Evolutionary conservation across 176 grass and related monocot species (phyloP).

Genomic region (Melocanna baccifera): DNA sequence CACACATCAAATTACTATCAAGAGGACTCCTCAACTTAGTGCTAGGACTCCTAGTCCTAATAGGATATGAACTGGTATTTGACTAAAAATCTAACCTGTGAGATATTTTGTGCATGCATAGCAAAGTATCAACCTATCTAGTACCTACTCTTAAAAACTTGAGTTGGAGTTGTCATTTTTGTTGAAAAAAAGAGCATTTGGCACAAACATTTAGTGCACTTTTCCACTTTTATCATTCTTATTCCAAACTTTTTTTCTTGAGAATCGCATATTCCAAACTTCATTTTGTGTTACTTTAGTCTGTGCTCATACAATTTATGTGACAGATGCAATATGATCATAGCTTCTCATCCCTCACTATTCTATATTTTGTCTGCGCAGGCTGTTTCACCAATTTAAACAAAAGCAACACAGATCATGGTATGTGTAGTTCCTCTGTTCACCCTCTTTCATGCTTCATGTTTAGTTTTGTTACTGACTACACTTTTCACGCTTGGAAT

Average conservation of each 20-base stretch:
- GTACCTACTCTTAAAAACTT: neutral
- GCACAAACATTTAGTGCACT: neutral
- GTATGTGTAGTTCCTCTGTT: constrained; percentile 24
- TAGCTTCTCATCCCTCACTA: constrained; percentile 28
- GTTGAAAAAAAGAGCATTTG: neutral
- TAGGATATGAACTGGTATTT: neutral
- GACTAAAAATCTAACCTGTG: neutral
- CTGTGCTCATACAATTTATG: neutral
- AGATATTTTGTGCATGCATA: neutral
- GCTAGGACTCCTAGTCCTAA: neutral
- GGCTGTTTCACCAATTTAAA: constrained; percentile 83
- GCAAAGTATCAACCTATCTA: neutral
- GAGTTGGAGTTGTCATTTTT: neutral
- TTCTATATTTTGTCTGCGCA: constrained; percentile 36
- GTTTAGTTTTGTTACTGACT: neutral
- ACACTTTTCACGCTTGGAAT: constrained; percentile 6
- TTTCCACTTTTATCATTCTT: neutral
- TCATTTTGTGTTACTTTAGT: constrained; percentile 4
- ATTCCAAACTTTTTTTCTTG: neutral
- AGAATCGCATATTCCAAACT: neutral
- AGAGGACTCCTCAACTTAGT: neutral
- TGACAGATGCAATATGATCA: neutral
- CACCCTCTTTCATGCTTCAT: neutral
- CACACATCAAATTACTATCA: neutral
- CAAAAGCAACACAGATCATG: constrained; percentile 68